phyloP scores from a whole-genome alignment of 2,329 filamentous ascomycete genomes.

The Aspergillus quadricinctus region DNA sequence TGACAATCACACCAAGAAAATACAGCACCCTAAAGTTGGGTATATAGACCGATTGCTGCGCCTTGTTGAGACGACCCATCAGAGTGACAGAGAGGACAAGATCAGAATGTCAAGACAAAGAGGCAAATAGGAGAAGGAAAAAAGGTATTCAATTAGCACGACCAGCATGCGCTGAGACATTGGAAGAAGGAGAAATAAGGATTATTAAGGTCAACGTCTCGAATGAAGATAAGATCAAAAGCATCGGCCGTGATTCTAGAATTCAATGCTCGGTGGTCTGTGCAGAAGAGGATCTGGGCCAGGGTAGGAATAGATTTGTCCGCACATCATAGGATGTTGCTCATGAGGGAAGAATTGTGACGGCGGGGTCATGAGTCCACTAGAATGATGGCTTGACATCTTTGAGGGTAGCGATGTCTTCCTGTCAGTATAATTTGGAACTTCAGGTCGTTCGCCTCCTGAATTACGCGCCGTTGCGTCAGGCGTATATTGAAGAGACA shows the following conservation, averaged over 20 bases:
- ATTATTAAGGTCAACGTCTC: slow-evolving; percentile 1
- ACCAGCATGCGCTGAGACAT: neutral
- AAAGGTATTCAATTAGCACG: neutral
- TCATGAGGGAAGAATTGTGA: slow-evolving; percentile 20
- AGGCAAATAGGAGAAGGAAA: neutral
- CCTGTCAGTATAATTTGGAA: slow-evolving; percentile 12
- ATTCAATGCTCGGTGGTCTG: slow-evolving; percentile 21
- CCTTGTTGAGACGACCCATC: neutral
- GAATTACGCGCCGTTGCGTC: slow-evolving; percentile 11
- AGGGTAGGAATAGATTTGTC: slow-evolving; percentile 25
- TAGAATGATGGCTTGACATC: slow-evolving; percentile 10
- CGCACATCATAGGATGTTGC: slow-evolving; percentile 25
- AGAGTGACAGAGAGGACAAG: slow-evolving; percentile 2
- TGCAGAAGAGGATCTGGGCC: slow-evolving; percentile 18
- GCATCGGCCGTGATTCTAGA: slow-evolving; percentile 8
- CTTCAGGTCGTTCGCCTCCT: slow-evolving; percentile 15
- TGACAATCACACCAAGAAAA: neutral
- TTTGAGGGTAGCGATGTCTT: slow-evolving; percentile 17
- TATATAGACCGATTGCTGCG: neutral
- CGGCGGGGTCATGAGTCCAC: slow-evolving; percentile 17
- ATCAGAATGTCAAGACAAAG: slow-evolving; percentile 1
- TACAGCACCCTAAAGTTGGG: neutral
- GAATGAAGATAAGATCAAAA: slow-evolving; percentile 1
- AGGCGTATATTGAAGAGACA: slow-evolving; percentile 24
- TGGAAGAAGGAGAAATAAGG: slow-evolving; percentile 4